Evolutionary conservation across 2,329 filamentous ascomycete genomes (phyloP), one percentile per base, ranked within the genome.

Genomic region (Escovopsis sp.): DNA sequence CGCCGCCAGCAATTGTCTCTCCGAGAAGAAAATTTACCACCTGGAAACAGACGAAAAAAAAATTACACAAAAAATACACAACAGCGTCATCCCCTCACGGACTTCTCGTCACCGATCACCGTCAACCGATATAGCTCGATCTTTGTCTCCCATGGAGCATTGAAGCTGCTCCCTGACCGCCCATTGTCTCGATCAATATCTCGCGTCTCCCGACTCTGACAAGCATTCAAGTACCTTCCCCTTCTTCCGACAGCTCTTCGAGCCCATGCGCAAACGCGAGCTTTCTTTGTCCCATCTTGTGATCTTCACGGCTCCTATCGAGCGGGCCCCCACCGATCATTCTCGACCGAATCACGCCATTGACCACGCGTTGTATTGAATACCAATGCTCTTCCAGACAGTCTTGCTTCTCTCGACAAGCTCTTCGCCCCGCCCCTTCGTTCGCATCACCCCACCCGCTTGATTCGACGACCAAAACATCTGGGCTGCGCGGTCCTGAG

Each of bases 211-310:
- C n/a, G n/a, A n/a, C n/a, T n/a, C n/a, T n/a, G n/a, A n/a, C n/a
- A n/a, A n/a, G n/a, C n/a, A n/a, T n/a, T n/a, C n/a, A n/a, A n/a
- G n/a, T n/a, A n/a, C n/a, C n/a, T n/a, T n/a, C n/a, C n/a, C n/a
- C n/a, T n/a, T n/a, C n/a, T n/a, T n/a, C n/a, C n/a, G n/a, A n/a
- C 40, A 32, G 41, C 36, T 42, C 35, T 35, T 39, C 42, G 49
- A 45, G 50, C 52, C 47, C 53, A 60, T 61, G 57, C 54, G 50
- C 52, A 50, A 53, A 58, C 54, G 52, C 54, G 55, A 56, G 53
- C 46, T 49, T 40, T 43, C 45, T 39, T 44, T 47, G 38, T 51
- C 51, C 46, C 44, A 52, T 48, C 43, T 49, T 45, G 45, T 48
- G 44, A 54, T 47, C 44, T 47, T 48, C 41, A 47, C 51, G 46